Evolutionary conservation across 306 rosid species (phyloP).

Genomic region (Vicia villosa): DNA sequence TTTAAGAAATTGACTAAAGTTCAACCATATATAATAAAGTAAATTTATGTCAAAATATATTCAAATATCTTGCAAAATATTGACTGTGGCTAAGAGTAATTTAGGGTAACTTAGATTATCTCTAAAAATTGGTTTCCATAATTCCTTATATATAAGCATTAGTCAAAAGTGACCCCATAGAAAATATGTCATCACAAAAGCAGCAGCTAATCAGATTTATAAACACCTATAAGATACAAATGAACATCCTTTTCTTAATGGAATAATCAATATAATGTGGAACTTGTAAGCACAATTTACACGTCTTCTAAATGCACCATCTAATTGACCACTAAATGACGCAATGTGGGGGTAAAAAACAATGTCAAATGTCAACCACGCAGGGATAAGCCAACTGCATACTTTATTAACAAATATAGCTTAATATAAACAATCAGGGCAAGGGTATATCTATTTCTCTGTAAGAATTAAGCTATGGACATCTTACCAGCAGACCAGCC

Average conservation of each 20-base stretch:
- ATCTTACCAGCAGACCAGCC: slow-evolving; percentile 92
- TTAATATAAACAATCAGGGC: slow-evolving; percentile 13
- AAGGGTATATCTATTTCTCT: neutral
- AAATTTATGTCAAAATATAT: slow-evolving; percentile 3
- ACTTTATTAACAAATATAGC: slow-evolving; percentile 10
- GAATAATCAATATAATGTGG: neutral
- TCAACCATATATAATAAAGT: slow-evolving; percentile 11
- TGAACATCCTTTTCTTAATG: neutral
- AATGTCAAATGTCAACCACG: neutral
- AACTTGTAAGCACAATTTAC: neutral
- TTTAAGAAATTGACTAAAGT: slow-evolving; percentile 2
- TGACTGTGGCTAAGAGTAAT: neutral
- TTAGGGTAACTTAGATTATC: slow-evolving; percentile 1
- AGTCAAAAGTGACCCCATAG: neutral
- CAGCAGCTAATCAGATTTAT: slow-evolving; percentile 17
- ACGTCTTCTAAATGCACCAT: neutral
- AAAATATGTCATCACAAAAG: slow-evolving; percentile 13
- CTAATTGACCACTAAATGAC: slow-evolving; percentile 23
- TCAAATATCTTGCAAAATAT: neutral
- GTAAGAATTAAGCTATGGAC: slow-evolving; percentile 28
- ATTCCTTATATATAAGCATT: slow-evolving; percentile 13
- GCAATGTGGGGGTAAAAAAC: neutral
- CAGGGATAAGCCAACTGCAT: slow-evolving; percentile 6
- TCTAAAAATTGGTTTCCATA: neutral
- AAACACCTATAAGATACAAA: slow-evolving; percentile 11